phyloP scores from a whole-genome alignment of 495 filamentous ascomycete genomes.

The Mytilinidion resinicola region DNA sequence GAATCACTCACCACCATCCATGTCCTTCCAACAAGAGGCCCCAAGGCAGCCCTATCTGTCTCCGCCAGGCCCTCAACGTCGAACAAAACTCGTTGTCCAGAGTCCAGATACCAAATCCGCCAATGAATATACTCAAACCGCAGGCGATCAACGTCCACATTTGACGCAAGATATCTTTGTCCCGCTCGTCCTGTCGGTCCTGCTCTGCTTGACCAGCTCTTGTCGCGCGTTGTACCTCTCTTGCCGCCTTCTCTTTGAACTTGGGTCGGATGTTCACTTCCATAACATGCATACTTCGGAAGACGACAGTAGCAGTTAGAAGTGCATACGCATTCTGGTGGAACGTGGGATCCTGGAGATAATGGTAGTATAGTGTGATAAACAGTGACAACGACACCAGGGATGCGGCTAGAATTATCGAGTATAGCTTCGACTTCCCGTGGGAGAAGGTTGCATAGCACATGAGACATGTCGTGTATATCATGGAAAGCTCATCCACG shows the following conservation, averaged over 20 bases:
- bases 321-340: constrained; percentile 85
- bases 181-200: constrained; percentile 45
- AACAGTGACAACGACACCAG: constrained; percentile 62
- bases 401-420: constrained; percentile 52
- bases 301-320: constrained; percentile 70
- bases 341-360: constrained; percentile 85
- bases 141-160: constrained; percentile 72
- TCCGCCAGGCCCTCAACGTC: constrained; percentile 62
- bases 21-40: constrained; percentile 85
- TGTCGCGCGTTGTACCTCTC: constrained; percentile 30
- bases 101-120: constrained; percentile 81
- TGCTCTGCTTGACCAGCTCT: constrained; percentile 23
- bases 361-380: constrained; percentile 90
- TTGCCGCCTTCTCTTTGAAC: constrained; percentile 30
- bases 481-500: constrained; percentile 94
- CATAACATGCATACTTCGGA: constrained; percentile 86
- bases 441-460: constrained; percentile 81
- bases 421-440: constrained; percentile 49
- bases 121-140: constrained; percentile 70
- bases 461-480: constrained; percentile 95
- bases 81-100: constrained; percentile 79
- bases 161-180: constrained; percentile 53
- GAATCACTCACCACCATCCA: constrained; percentile 82
- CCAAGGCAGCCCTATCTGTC: constrained; percentile 77
- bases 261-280: constrained; percentile 65